Evolutionary conservation across 345 rosid genomes (phyloP).

Genomic region (Nephelium lappaceum): DNA sequence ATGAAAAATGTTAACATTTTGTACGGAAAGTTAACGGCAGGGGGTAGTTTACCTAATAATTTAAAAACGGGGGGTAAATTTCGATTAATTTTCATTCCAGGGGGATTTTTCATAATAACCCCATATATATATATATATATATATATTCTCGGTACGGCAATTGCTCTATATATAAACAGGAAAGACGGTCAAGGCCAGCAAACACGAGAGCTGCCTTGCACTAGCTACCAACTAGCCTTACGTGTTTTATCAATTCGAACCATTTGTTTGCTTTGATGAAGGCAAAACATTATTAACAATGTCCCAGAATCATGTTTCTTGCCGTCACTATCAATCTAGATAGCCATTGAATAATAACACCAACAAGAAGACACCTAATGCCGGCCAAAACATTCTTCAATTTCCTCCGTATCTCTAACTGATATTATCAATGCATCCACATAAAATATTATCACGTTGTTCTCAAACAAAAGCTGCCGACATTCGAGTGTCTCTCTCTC

Average conservation of each 20-base stretch:
- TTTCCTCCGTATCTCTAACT: background rate
- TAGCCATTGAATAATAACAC: background rate
- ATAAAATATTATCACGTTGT: background rate
- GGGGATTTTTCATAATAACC: too few species aligned
- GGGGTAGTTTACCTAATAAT: too few species aligned
- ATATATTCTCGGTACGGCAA: background rate
- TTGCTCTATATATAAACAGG: background rate
- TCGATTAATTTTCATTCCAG: too few species aligned
- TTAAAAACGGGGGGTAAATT: too few species aligned
- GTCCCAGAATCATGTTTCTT: background rate
- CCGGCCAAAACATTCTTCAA: constrained; percentile 24
- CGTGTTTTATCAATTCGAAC: background rate
- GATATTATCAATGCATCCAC: constrained; percentile 16
- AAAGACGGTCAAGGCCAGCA: background rate
- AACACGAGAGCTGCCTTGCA: background rate
- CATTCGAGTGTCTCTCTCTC: background rate
- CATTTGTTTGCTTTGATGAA: constrained; percentile 10
- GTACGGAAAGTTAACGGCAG: too few species aligned
- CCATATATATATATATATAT: too few species aligned
- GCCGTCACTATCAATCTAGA: background rate
- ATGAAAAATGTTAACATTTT: too few species aligned
- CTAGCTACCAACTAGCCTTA: background rate
- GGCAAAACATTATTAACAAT: background rate
- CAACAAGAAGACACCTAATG: too few species aligned
- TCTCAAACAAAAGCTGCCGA: background rate